These are phyloP conservation scores for Leccinum imitatum DNA, from an alignment of 768 basidiomycete species.

Conservation along the genomic window DNA sequence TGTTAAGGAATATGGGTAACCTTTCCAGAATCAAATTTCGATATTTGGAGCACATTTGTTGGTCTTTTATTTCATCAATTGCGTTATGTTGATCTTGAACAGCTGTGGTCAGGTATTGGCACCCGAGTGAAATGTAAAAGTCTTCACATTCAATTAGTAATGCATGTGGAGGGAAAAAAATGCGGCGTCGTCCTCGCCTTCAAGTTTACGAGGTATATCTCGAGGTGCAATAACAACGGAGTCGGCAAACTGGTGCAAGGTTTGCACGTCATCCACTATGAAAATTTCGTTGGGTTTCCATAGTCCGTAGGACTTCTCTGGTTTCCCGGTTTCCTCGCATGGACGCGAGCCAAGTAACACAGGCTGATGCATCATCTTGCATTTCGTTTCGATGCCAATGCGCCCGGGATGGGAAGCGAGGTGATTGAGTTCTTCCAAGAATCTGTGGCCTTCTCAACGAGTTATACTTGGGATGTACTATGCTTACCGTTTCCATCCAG, in stretches of 20 bases:
- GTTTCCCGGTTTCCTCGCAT: constrained; percentile 19
- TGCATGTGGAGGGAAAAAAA: background rate
- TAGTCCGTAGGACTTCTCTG: constrained; percentile 65
- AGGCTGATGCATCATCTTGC: constrained; percentile 62
- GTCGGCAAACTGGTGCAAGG: constrained; percentile 71
- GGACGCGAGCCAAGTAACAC: constrained; percentile 57
- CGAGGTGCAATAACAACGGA: constrained; percentile 74
- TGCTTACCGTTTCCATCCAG: constrained; percentile 50
- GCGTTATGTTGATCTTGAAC: constrained; percentile 73
- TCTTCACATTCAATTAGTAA: constrained; percentile 32
- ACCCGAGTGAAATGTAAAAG: constrained; percentile 76
- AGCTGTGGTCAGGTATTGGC: constrained; percentile 63
- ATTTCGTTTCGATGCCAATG: constrained; percentile 40
- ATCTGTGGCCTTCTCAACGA: constrained; percentile 43
- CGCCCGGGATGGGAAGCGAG: constrained; percentile 66
- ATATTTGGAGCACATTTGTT: constrained; percentile 45
- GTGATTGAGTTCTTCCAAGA: constrained; percentile 76
- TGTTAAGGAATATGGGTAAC: constrained; percentile 83
- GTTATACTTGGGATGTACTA: background rate
- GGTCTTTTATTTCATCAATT: constrained; percentile 44
- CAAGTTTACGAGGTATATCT: constrained; percentile 67
- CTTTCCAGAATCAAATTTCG: constrained; percentile 68
- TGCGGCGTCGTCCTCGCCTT: no score
- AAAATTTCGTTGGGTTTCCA: constrained; percentile 65
- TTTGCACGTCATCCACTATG: constrained; percentile 79